These are phyloP conservation scores for Xerophyta viscosa DNA, from an alignment of 106 monocot species.

Conservation along the genomic window DNA sequence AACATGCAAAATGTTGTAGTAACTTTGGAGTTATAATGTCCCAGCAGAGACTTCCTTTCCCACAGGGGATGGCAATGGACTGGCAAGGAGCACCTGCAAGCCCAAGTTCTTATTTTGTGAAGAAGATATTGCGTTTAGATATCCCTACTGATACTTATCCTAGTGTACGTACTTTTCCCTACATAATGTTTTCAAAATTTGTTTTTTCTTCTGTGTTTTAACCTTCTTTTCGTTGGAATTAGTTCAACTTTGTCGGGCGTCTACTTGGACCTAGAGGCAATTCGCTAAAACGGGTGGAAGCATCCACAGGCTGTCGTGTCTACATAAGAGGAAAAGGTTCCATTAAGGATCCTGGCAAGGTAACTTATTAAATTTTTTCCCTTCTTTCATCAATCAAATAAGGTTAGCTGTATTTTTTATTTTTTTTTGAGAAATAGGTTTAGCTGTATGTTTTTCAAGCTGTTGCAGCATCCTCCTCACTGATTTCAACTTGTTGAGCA, in stretches of 20 bases:
- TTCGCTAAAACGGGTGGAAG: conserved; percentile 90
- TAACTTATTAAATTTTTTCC: conserved; percentile 8
- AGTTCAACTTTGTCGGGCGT: conserved; percentile 99
- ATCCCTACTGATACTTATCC: conserved; percentile 82
- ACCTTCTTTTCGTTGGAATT: conserved; percentile 3
- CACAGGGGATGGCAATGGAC: conserved; percentile 73
- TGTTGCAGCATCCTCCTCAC: too few relatives aligned
- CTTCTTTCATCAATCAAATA: not conserved
- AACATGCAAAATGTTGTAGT: too few relatives aligned
- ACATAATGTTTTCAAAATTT: not conserved
- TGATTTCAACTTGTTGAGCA: too few relatives aligned
- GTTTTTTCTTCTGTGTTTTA: not conserved
- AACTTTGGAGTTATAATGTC: too few relatives aligned
- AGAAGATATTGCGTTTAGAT: conserved; percentile 90
- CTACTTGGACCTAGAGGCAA: conserved; percentile 95
- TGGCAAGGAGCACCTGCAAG: conserved; percentile 81
- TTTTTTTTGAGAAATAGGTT: too few relatives aligned
- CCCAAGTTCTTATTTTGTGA: conserved; percentile 68
- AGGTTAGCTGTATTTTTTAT: not conserved
- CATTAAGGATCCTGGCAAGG: conserved; percentile 93
- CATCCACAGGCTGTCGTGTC: conserved; percentile 89
- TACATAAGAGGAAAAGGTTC: conserved; percentile 95
- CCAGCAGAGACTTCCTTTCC: conserved; percentile 52
- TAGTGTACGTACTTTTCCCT: conserved; percentile 37
- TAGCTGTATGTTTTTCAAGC: too few relatives aligned